Evolutionary conservation across 208 protist species (phyloP), one percentile per base, ranked within the genome.

Genomic region (Naegleria fowleri): DNA sequence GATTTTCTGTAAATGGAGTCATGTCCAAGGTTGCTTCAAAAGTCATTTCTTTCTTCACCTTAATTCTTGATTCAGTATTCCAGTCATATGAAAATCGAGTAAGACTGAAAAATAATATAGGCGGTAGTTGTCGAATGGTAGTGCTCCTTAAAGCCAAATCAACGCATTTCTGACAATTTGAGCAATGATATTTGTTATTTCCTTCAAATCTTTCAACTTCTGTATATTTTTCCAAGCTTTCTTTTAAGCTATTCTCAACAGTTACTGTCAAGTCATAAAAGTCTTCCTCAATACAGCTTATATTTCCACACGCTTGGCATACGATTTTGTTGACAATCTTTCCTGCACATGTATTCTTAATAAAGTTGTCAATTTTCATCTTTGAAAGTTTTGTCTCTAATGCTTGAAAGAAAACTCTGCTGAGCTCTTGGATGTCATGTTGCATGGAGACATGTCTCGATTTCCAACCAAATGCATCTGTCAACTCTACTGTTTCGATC

Each of bases 341-440:
- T 36, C 83, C 83, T 51, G n/a, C 11, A 51, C n/a, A 86, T 0
- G 16, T 51, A 5, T 43, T 48, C 11, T 86, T 51, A 51, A 86
- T 43, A 48, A 86, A 40, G 48, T 86, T 79, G 67, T 79, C 67
- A 79, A 29, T 36, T 79, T 79, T 79, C 83, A 43, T 43, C 48
- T 86, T 86, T 2, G 9, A 19, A 13, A n/a, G 6, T 86, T 43
- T 86, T 15, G 22, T 86, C 16, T 86, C 39, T 4, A 86, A 86
- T 51, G 39, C 83, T n/a, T 51, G 5, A 51, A 86, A 86, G 4
- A 86, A 86, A 51, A 86, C 36, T 51, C 83, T 19, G 33, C 22
- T 86, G 1, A 86, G n/a, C n/a, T 86, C 83, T 86, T 86, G 83
- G 16, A 86, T 38, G n/a, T 86, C 83, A 86, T 86, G 83, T 86